These are phyloP conservation scores for Lasiodiplodia citricola DNA, from an alignment of 2,329 filamentous ascomycete genomes.

Conservation along the genomic window DNA sequence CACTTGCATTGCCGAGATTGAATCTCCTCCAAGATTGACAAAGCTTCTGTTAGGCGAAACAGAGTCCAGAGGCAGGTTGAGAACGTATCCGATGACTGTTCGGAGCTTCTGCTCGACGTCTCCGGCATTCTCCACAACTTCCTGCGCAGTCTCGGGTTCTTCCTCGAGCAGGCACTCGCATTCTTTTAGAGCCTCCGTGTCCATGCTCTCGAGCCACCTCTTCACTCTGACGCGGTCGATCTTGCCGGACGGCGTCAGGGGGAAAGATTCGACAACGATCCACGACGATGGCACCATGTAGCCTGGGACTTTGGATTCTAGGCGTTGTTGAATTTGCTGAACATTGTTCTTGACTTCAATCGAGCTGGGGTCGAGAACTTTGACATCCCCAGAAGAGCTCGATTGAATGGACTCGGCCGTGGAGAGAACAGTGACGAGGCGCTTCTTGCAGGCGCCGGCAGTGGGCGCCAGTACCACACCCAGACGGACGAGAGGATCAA, in stretches of 20 bases:
- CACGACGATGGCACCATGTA: conserved; percentile 7
- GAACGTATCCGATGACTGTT: not conserved
- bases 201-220: conserved; percentile 11
- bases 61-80: conserved; percentile 8
- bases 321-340: conserved; percentile 1
- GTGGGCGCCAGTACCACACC: conserved; percentile 6
- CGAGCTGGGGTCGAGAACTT: not conserved
- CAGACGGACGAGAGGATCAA: conserved; percentile 6
- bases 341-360: conserved; percentile 34
- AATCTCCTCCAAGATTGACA: conserved; percentile 41
- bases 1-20: conserved; percentile 42
- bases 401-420: not conserved
- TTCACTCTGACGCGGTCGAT: conserved; percentile 7
- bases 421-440: conserved; percentile 1
- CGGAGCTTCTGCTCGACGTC: conserved; percentile 7
- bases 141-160: not conserved
- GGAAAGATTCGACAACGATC: conserved; percentile 17
- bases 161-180: not conserved
- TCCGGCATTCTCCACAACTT: not conserved
- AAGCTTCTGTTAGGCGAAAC: conserved; percentile 28
- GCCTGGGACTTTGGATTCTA: conserved; percentile 4
- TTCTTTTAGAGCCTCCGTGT: not conserved
- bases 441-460: conserved; percentile 21
- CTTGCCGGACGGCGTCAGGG: conserved; percentile 9
- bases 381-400: not conserved